Evolutionary conservation across 805 yeast genomes (phyloP), one percentile per base, ranked within the genome.

Genomic region (Ascoidea asiatica): DNA sequence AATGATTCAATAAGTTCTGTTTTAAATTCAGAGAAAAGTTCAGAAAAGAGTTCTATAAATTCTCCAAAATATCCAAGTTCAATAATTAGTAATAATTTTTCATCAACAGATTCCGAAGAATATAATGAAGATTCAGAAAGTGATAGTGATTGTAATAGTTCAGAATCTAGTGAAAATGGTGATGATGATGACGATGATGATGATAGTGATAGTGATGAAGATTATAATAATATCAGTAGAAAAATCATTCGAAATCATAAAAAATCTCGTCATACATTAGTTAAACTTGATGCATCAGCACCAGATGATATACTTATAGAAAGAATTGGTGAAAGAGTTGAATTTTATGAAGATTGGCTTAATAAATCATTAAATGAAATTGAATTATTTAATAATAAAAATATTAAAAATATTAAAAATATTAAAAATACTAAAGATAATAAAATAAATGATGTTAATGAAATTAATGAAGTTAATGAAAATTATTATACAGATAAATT

Each of bases 391-490:
- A 39, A 46, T 19, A 18, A 37, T 19, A 44, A 46, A 20, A 19
- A 37, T 13, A 29, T 6, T 6, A 39, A 17, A 4, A 22, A 17
- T 33, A 7, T 20, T 13, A 38, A 21, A 3, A 5, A 8, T 35
- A 13, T 15, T 22, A 11, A 15, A 20, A 21, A 35, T 20, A 6
- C 23, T 38, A 13, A 47, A 47, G 18, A 42, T 37, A 11, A 39
- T 39, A 4, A 22, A 38, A 17, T 2, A 44, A 1, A 18, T 18
- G 8, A 19, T 44, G 11, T 29, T 37, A 18, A n/a, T 6, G 33
- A 51, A 43, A 21, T 19, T 48, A 5, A 39, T 43, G 13, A 52
- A 46, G 18, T 37, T 53, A 38, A 52, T 46, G 41, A 49, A 46
- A 37, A 48, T 39, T 49, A 42, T 42, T 49, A 47, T 19, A 44